phyloP scores from a whole-genome alignment of 1,139 yeast genomes.

The Candida glucosophila region DNA sequence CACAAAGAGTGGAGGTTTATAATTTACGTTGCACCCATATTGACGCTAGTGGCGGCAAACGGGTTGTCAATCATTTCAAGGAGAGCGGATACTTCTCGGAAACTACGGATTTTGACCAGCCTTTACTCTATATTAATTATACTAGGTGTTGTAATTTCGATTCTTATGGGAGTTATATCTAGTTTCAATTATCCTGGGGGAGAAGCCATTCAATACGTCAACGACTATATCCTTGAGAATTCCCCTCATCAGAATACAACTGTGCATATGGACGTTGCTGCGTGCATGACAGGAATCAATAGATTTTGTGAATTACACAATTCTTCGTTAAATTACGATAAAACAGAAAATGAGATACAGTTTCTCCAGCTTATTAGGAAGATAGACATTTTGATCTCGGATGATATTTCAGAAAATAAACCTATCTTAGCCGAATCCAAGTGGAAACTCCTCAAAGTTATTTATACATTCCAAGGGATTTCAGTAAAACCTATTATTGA shows the following conservation, averaged over 20 bases:
- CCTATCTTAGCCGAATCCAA: slow-evolving; percentile 3
- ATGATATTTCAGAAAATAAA: slow-evolving; percentile 10
- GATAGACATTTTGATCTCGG: slow-evolving; percentile 56
- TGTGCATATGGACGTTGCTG: slow-evolving; percentile 70
- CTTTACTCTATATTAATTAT: slow-evolving; percentile 18
- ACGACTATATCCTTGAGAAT: slow-evolving; percentile 27
- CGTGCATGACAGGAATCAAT: slow-evolving; percentile 86
- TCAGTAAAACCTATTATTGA: slow-evolving; percentile 12
- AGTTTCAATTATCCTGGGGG: slow-evolving; percentile 89
- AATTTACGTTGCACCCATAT: slow-evolving; percentile 62
- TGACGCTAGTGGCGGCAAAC: slow-evolving; percentile 57
- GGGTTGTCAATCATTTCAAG: slow-evolving; percentile 43
- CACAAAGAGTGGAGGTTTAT: slow-evolving; percentile 96
- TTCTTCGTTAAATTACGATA: slow-evolving; percentile 53
- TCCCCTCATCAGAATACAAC: slow-evolving; percentile 8
- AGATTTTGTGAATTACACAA: slow-evolving; percentile 55
- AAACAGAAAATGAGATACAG: slow-evolving; percentile 46
- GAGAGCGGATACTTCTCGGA: slow-evolving; percentile 19
- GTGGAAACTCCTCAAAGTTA: slow-evolving; percentile 19
- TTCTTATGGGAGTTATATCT: slow-evolving; percentile 53
- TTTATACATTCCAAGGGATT: slow-evolving; percentile 16
- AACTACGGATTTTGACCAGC: slow-evolving; percentile 20
- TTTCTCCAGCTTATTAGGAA: slow-evolving; percentile 40
- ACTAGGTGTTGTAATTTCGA: slow-evolving; percentile 31
- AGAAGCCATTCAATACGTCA: slow-evolving; percentile 50